Evolutionary conservation across 2,329 filamentous ascomycete genomes (phyloP), one percentile per base, ranked within the genome.

Genomic region (Xylariales sp.): DNA sequence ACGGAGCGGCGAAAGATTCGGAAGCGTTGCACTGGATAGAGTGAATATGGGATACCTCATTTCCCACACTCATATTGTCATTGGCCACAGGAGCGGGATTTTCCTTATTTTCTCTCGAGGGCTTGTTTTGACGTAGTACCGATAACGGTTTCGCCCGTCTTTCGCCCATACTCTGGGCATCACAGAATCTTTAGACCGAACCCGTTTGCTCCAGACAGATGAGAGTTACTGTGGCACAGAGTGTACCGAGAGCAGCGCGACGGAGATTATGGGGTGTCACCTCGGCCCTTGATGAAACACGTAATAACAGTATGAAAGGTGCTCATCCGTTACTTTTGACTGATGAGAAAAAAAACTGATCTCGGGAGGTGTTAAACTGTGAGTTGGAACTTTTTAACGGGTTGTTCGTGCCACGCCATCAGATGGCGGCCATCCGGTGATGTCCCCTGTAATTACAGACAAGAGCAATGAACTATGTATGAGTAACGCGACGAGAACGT

Each of bases 191-290:
- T 30, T 18, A 54, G 39, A 59, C 62, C 45, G 67, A 70, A 45
- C 34, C 14, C 52, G 69, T 69, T 73, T 74, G 68, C 72, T 64
- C 70, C 70, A 73, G 64, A 67, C 48, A 74, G 18, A 45, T 45
- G 32, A 39, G 16, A 69, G 68, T 18, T 72, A 69, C 53, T 16
- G 72, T 74, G 55, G 59, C 62, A 75, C 74, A 67, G 23, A 43
- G 56, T 12, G 49, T 43, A 72, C 69, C 49, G 49, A 28, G 60
- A 58, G 55, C 23, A 63, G 59, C 30, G 30, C 16, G 46, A 28
- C 68, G 71, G 70, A 73, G 65, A 75, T 74, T 74, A 72, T 67
- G 65, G 71, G 54, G 73, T 74, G 71, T 70, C 71, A 75, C 72
- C 65, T 73, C 69, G 67, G 65, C 53, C 67, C 61, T 50, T 54